Conservation (phyloP, 2,329 filamentous ascomycete genomes). For the Aureobasidium melanogenum region DNA sequence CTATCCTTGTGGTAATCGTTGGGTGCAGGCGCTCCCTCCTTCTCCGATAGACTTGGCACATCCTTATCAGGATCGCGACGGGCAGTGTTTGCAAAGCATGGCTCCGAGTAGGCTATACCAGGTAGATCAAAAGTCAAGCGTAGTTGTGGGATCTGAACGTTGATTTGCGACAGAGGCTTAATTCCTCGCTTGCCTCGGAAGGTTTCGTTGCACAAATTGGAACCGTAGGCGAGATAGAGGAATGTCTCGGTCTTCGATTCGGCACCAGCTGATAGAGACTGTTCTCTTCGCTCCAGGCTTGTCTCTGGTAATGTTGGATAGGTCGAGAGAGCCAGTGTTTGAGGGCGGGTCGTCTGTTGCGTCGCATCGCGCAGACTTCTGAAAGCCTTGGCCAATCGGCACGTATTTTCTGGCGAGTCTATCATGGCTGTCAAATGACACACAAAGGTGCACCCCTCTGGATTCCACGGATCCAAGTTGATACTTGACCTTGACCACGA, state of each 20-base stretch:
- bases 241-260: conserved; percentile 18
- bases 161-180: conserved; percentile 68
- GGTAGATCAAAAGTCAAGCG: conserved; percentile 76
- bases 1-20: conserved; percentile 42
- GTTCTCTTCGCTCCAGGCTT: conserved; percentile 2
- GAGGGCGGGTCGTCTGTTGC: neutral
- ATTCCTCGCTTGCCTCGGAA: conserved; percentile 74
- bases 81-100: conserved; percentile 81
- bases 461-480: neutral
- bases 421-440: neutral
- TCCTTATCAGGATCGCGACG: conserved; percentile 41
- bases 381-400: neutral
- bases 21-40: conserved; percentile 14
- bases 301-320: neutral
- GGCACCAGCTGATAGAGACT: neutral
- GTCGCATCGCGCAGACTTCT: neutral
- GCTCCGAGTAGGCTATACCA: conserved; percentile 77
- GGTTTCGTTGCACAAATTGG: conserved; percentile 72
- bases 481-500: neutral
- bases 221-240: conserved; percentile 64
- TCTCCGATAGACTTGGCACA: conserved; percentile 17
- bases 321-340: neutral
- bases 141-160: conserved; percentile 72
- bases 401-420: neutral
- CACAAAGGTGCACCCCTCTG: neutral